These are phyloP conservation scores for Lentinula detonsa DNA, from an alignment of 768 basidiomycete genomes.

Conservation along the genomic window DNA sequence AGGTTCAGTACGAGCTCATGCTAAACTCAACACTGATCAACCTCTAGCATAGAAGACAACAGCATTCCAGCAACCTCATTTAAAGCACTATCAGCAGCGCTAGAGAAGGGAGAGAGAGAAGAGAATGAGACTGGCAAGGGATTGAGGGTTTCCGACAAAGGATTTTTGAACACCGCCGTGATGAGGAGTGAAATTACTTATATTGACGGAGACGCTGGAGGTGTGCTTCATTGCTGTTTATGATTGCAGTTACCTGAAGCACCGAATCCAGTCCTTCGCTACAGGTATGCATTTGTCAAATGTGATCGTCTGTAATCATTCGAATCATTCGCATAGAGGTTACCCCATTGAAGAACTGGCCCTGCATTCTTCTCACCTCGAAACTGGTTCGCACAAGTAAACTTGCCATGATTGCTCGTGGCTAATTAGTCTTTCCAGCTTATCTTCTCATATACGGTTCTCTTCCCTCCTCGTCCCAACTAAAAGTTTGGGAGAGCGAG, in stretches of 20 bases:
- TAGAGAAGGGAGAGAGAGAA: constrained; percentile 52
- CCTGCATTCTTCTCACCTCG: constrained; percentile 70
- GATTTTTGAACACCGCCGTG: constrained; percentile 80
- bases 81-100: constrained; percentile 63
- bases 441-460: constrained; percentile 88
- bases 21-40: not conserved
- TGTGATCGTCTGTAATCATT: not conserved
- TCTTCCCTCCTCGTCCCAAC: constrained; percentile 61
- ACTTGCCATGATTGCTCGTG: not conserved
- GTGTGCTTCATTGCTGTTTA: constrained; percentile 27
- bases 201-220: constrained; percentile 85
- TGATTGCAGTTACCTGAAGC: not conserved
- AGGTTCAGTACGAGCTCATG: not conserved
- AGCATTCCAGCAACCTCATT: constrained; percentile 76
- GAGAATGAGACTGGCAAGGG: constrained; percentile 85
- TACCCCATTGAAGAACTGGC: constrained; percentile 94
- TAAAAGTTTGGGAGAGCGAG: constrained; percentile 61
- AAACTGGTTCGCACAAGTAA: constrained; percentile 35
- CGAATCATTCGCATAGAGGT: constrained; percentile 40
- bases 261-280: constrained; percentile 48
- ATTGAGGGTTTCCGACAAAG: constrained; percentile 71
- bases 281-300: constrained; percentile 43
- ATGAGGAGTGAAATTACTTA: constrained; percentile 79
- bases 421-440: constrained; percentile 24
- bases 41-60: constrained; percentile 69